phyloP scores from a whole-genome alignment of 129 eudicot genomes.

The Heracleum sosnowskyi region DNA sequence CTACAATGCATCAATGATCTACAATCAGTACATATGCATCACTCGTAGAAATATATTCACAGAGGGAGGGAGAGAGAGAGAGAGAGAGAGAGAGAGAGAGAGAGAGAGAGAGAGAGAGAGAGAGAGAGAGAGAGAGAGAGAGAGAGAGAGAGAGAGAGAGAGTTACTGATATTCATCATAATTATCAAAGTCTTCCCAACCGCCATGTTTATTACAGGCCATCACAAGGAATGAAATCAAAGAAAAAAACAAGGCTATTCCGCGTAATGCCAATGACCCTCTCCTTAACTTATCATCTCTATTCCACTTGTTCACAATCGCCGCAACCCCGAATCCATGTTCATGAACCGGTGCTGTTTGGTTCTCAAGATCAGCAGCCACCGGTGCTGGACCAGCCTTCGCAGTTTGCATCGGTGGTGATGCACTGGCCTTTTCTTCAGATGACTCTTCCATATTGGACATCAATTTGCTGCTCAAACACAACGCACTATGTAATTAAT shows the following conservation, averaged over 20 bases:
- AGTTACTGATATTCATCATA: constrained; percentile 62
- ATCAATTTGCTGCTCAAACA: not conserved
- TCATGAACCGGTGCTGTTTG: not conserved
- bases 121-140: not conserved
- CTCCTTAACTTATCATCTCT: constrained; percentile 56
- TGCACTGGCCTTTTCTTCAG: not conserved
- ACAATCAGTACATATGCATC: not conserved
- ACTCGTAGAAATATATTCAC: not conserved
- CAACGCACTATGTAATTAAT: not conserved
- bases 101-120: not conserved
- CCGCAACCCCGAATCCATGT: constrained; percentile 30
- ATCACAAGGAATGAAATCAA: constrained; percentile 63
- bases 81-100: not conserved
- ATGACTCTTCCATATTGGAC: not conserved
- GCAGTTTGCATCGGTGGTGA: constrained; percentile 20
- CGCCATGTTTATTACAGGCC: constrained; percentile 69
- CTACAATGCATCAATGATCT: not conserved
- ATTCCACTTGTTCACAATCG: constrained; percentile 49
- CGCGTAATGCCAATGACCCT: constrained; percentile 38
- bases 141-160: not conserved
- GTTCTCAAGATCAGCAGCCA: constrained; percentile 19
- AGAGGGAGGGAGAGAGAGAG: not conserved
- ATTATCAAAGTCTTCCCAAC: constrained; percentile 44
- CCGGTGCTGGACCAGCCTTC: constrained; percentile 17
- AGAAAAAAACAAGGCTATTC: constrained; percentile 46